Evolutionary conservation across 2,329 filamentous ascomycete species (phyloP), one percentile per base, ranked within the genome.

Genomic region (Emmonsiellopsis sp.): DNA sequence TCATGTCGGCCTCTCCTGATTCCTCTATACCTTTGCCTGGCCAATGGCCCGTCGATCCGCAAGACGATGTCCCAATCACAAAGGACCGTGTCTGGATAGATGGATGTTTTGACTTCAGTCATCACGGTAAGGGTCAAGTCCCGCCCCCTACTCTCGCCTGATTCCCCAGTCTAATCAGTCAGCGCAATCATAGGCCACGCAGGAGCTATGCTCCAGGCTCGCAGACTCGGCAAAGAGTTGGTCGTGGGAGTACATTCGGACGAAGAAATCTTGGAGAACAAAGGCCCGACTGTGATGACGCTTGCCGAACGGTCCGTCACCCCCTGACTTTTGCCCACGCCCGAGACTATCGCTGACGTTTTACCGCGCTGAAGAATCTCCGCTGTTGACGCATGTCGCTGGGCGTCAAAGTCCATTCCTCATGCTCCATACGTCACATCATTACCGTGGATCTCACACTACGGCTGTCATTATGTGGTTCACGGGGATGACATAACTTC

Each of bases 61-160:
- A 85, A 67, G 72, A 83, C 41, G 79, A 82, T 64, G 67, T 80
- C 42, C 66, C 73, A 2, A 75, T 85, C 46, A 74, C 72, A 30
- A 78, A 85, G 54, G 83, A 87, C 63, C 84, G 92, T 61, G 88
- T 98, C 65, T 98, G 94, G 94, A 87, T 98, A 30, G 93, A 98
- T 70, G 93, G 93, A 58, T 98, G 93, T 78, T 98, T 96, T 75
- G 93, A 98, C 76, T 98, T 98, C 73, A 94, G 91, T 74, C 93
- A 98, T 70, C 93, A 97, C 70, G 93, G 88, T 89, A 71, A 61
- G 74, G 62, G 30, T 42, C 10, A 16, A 26, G 5, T 16, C 16
- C 10, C 5, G 2, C 7, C 7, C 37, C 10, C 9, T 6, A 10
- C 40, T 8, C 11, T 26, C 41, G 42, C 32, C 20, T 38, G 9